These are phyloP conservation scores for Penicillium aurantiogriseum DNA, from an alignment of 2,329 filamentous ascomycete species.

Conservation along the genomic window DNA sequence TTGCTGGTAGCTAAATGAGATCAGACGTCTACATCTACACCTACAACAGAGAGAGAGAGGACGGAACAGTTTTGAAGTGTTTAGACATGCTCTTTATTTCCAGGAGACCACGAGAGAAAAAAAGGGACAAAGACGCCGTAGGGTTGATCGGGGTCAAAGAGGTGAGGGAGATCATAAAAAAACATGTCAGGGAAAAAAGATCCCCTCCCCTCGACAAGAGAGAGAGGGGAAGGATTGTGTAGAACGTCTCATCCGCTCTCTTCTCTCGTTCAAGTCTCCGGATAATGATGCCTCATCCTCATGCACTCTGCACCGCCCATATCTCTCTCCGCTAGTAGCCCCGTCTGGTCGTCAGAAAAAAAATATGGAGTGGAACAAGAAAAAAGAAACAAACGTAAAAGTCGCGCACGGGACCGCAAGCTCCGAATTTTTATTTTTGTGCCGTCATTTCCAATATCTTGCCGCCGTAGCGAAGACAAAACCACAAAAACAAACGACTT, in stretches of 20 bases:
- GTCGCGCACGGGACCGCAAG: conserved; percentile 27
- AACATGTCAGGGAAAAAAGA: conserved; percentile 22
- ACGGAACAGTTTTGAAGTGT: conserved; percentile 24
- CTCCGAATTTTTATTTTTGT: conserved; percentile 29
- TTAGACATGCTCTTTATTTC: conserved; percentile 34
- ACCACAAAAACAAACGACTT: conserved; percentile 24
- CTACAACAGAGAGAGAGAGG: conserved; percentile 7
- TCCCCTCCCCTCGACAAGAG: conserved; percentile 12
- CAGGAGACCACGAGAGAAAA: conserved; percentile 32
- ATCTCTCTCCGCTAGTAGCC: conserved; percentile 29
- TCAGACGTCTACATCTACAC: conserved; percentile 4
- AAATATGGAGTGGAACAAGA: conserved; percentile 23
- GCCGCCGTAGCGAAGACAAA: conserved; percentile 17
- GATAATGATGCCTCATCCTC: conserved; percentile 21
- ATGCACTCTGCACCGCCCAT: conserved; percentile 20
- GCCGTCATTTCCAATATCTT: conserved; percentile 25
- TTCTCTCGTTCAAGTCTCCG: conserved; percentile 26
- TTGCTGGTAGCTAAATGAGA: background rate
- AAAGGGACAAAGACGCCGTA: conserved; percentile 27
- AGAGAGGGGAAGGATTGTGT: conserved; percentile 10
- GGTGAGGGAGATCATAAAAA: conserved; percentile 26
- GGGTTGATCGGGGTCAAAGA: conserved; percentile 28
- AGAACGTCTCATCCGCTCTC: conserved; percentile 24
- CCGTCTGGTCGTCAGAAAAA: conserved; percentile 30
- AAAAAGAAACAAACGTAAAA: conserved; percentile 29